Percentiles rank a stretch among this genome's conserved stretches.
phyloP scores from a whole-genome alignment of 495 filamentous ascomycete species.

The Rusavskia elegans region DNA sequence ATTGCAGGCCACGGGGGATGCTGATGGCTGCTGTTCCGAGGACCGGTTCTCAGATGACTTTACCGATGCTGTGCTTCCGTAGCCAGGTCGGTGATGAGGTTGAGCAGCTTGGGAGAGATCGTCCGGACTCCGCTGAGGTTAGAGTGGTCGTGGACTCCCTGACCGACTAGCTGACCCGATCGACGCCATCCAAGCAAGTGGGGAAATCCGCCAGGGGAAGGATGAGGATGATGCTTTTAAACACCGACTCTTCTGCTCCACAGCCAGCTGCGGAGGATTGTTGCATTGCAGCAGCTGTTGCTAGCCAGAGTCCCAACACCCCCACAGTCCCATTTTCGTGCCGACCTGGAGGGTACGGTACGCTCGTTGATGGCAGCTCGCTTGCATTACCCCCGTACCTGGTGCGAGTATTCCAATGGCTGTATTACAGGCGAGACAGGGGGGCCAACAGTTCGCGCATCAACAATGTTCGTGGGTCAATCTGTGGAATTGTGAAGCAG shows the following conservation, averaged over 20 bases:
- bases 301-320: too few species aligned
- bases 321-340: too few species aligned
- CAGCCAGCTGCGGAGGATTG: neutral
- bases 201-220: neutral
- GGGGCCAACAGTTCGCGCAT: too few species aligned
- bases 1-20: neutral
- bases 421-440: too few species aligned
- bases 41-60: neutral
- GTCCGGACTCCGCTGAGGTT: neutral
- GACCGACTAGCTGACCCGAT: neutral
- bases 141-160: neutral
- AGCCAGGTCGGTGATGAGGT: neutral
- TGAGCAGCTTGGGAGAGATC: neutral
- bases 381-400: too few species aligned
- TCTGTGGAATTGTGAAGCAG: too few species aligned
- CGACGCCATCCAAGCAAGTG: neutral
- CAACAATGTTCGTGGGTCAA: too few species aligned
- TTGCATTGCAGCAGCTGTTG: neutral
- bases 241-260: neutral
- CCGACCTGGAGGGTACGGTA: too few species aligned
- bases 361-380: too few species aligned
- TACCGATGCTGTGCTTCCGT: neutral
- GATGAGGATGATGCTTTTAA: neutral
- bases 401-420: too few species aligned
- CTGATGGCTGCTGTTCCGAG: neutral